Conservation (phyloP, 257 asterid genomes). For the Craterostigma plantagineum region DNA sequence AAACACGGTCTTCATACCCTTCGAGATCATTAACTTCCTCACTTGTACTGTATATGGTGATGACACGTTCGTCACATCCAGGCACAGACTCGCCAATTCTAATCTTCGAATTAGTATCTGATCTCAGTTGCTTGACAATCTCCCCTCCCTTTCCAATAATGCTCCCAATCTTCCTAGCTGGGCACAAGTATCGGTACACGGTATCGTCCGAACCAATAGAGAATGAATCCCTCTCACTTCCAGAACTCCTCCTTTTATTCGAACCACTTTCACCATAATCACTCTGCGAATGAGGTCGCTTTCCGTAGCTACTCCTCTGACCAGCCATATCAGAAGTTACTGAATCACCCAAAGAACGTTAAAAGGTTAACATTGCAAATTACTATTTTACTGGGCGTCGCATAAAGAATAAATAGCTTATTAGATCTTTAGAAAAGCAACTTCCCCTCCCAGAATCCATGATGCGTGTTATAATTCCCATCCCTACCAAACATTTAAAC, state of each 20-base stretch:
- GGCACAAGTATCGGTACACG: slow-evolving; percentile 71
- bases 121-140: slow-evolving; percentile 81
- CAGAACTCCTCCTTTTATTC: slow-evolving; percentile 63
- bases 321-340: slow-evolving; percentile 42
- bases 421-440: no score
- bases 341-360: no score
- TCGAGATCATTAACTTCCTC: slow-evolving; percentile 69
- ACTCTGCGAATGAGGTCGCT: slow-evolving; percentile 50
- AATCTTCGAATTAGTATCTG: slow-evolving; percentile 75
- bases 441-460: no score
- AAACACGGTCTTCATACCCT: slow-evolving; percentile 29
- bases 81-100: slow-evolving; percentile 85
- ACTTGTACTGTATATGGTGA: slow-evolving; percentile 59
- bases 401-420: no score
- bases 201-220: slow-evolving; percentile 63
- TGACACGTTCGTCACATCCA: slow-evolving; percentile 69
- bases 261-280: slow-evolving; percentile 41
- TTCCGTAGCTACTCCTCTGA: slow-evolving; percentile 63
- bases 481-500: no score
- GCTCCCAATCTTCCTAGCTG: slow-evolving; percentile 77
- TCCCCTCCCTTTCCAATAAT: slow-evolving; percentile 95
- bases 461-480: no score
- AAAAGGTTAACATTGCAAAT: no score
- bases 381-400: no score
- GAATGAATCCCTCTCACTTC: slow-evolving; percentile 45